phyloP scores from a whole-genome alignment of 2,329 filamentous ascomycete genomes.

The Remersonia thermophila region DNA sequence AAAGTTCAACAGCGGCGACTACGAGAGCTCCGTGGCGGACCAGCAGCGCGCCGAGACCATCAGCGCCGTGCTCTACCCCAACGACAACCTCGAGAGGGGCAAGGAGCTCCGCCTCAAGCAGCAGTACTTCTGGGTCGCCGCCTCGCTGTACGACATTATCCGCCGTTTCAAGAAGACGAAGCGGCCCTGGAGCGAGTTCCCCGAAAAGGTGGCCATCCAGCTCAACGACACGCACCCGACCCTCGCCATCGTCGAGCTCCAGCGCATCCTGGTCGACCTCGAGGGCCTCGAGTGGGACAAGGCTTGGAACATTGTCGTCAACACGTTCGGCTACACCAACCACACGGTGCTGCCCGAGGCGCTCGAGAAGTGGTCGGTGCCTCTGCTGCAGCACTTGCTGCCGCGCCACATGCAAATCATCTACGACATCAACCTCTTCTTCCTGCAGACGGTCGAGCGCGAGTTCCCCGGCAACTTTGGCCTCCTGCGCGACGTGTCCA shows the following conservation, averaged over 20 bases:
- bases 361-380: constrained; percentile 95
- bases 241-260: constrained; percentile 87
- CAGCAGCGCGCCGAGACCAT: constrained; percentile 99
- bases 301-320: constrained; percentile 71
- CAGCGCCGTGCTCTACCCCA: constrained; percentile 92
- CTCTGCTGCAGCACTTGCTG: constrained; percentile 79
- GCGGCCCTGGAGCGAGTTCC: constrained; percentile 80
- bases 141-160: constrained; percentile 90
- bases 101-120: constrained; percentile 98
- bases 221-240: constrained; percentile 97
- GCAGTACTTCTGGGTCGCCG: constrained; percentile 99
- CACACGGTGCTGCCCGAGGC: constrained; percentile 96
- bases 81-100: constrained; percentile 90
- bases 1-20: constrained; percentile 97
- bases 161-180: constrained; percentile 96
- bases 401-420: constrained; percentile 94
- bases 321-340: constrained; percentile 91
- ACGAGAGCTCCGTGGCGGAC: constrained; percentile 95
- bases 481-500: constrained; percentile 75
- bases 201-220: constrained; percentile 92
- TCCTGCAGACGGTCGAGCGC: constrained; percentile 83
- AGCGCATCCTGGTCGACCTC: constrained; percentile 78
- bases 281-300: constrained; percentile 90
- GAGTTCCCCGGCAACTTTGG: constrained; percentile 83
- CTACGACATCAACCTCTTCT: constrained; percentile 93